Conservation (phyloP, 805 yeast genomes). For the Suhomyces sp. region DNA sequence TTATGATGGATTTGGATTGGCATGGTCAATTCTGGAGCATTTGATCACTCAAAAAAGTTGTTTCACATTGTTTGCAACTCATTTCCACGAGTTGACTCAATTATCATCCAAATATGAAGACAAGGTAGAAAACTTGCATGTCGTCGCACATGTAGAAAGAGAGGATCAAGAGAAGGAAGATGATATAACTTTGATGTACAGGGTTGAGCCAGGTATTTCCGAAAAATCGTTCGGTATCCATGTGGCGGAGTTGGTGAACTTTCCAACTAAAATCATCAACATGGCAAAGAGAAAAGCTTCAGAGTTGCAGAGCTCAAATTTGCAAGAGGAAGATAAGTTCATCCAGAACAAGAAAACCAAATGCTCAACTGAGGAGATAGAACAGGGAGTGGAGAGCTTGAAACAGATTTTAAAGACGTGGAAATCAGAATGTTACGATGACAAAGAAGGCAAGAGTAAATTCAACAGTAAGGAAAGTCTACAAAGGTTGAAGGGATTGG, state of each 20-base stretch:
- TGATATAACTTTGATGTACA: constrained; percentile 85
- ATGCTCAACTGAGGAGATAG: constrained; percentile 52
- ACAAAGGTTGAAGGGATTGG: constrained; percentile 35
- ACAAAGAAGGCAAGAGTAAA: constrained; percentile 18
- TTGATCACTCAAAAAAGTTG: constrained; percentile 69
- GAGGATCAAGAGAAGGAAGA: constrained; percentile 38
- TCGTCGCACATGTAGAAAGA: constrained; percentile 83
- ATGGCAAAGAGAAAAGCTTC: constrained; percentile 96
- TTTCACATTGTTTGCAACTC: constrained; percentile 92
- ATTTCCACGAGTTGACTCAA: constrained; percentile 92
- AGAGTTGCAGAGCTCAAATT: constrained; percentile 68
- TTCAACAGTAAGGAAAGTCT: constrained; percentile 40
- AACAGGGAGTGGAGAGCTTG: constrained; percentile 51
- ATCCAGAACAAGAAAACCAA: constrained; percentile 50
- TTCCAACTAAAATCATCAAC: constrained; percentile 82
- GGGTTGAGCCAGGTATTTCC: constrained; percentile 94
- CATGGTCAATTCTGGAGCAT: constrained; percentile 93
- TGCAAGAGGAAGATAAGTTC: constrained; percentile 36
- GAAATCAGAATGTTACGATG: constrained; percentile 45
- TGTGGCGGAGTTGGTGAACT: constrained; percentile 93
- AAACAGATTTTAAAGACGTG: constrained; percentile 53
- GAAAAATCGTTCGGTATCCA: constrained; percentile 97
- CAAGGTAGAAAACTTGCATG: constrained; percentile 81
- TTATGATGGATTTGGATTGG: constrained; percentile 96
- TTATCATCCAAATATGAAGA: constrained; percentile 56